Base-by-base conservation (phyloP, 1,139 yeast species). In the Debaryomycetaceae sp. region DNA sequence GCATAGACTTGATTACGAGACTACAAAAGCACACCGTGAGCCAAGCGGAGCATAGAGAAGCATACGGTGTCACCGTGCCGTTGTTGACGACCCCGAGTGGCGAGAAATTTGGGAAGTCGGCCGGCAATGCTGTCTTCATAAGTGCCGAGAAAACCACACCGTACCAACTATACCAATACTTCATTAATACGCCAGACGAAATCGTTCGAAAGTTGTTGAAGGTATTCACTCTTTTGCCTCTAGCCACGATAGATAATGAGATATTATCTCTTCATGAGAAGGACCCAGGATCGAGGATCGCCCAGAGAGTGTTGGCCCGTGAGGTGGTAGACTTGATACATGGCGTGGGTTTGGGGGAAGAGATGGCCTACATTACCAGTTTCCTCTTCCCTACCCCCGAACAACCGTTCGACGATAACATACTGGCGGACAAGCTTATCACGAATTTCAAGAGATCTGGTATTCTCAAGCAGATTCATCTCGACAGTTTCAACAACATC, bases 121-220 rank as follows among this genome's bases (percentile, higher is more conserved):
- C 97, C 1, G 99, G 99, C 0, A 93, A 93, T 68, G 98, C 99
- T 0, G 81, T 95, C 2, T 93, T 95, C 69, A 83, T 93, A 45
- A 93, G 87, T 57, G 72, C 81, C 6, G 63, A 70, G 13, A 65
- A 86, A 49, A 93, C 97, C 1, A 76, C 87, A 11, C 85, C 97
- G 0, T 93, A 78, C 64, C 88, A 88, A 45, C 66, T 93, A 53
- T 93, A 86, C 62, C 99, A 93, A 60, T 88, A 84, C 61, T 87
- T 93, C 63, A 79, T 87, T 55, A 85, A 87, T 51, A 76, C 86
- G 0, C 83, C 89, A 0, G 99, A 93, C 65, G 84, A 79, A 14
- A 90, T 87, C 53, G 84, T 91, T 5, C 78, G 70, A 27, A 78
- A 75, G 53, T 78, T 89, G 42, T 70, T 93, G 55, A 84, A 81